Conservation (phyloP, 352 stramenopile genomes). For the Phytophthora nicotianae region DNA sequence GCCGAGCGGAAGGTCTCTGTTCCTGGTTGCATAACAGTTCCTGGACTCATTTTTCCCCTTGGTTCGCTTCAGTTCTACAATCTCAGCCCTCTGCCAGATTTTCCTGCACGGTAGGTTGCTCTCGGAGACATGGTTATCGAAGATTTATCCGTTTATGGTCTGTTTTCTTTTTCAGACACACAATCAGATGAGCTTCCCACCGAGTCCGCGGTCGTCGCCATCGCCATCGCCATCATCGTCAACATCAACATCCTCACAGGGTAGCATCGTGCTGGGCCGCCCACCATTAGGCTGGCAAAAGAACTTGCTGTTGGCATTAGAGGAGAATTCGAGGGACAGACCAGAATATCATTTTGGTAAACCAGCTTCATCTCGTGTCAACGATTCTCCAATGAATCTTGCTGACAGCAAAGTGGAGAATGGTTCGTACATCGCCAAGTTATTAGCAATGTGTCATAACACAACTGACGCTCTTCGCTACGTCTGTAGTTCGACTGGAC, state of each 20-base stretch:
- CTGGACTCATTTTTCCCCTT: not conserved
- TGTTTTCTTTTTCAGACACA: slow-evolving; percentile 4
- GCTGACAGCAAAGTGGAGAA: not conserved
- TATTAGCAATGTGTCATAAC: not conserved
- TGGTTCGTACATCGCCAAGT: slow-evolving; percentile 12
- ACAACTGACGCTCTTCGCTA: not conserved
- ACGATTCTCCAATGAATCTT: not conserved
- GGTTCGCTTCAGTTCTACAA: slow-evolving; percentile 28
- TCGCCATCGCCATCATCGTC: slow-evolving; percentile 32
- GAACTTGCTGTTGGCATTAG: slow-evolving; percentile 29
- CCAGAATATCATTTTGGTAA: not conserved
- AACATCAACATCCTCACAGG: slow-evolving; percentile 44
- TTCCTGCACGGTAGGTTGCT: slow-evolving; percentile 8
- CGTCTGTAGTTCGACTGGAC: not conserved
- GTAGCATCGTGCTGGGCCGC: slow-evolving; percentile 40
- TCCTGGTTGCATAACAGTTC: not conserved
- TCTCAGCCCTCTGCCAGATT: slow-evolving; percentile 24
- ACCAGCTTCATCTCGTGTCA: not conserved
- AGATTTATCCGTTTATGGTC: not conserved
- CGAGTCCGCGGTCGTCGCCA: slow-evolving; percentile 14
- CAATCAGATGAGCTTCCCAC: slow-evolving; percentile 5
- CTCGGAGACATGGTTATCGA: not conserved
- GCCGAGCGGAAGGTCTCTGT: slow-evolving; percentile 34
- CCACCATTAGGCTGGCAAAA: slow-evolving; percentile 54
- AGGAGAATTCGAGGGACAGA: slow-evolving; percentile 5